Evolutionary conservation across 768 basidiomycete species (phyloP).

Genomic region (Leccinum longicurvipes): DNA sequence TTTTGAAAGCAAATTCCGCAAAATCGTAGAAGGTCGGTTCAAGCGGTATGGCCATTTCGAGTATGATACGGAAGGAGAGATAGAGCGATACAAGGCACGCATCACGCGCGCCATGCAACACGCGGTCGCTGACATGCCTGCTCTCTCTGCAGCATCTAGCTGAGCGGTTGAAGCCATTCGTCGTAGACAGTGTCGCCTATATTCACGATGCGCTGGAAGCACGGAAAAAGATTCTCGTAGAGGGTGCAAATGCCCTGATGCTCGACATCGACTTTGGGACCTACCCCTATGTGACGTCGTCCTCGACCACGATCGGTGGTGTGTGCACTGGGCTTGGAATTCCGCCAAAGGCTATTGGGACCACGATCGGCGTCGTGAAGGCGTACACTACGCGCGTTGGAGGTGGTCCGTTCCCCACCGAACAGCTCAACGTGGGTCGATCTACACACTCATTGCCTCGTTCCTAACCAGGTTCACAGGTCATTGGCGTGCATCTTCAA

Average conservation of each 20-base stretch:
- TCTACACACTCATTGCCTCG: not conserved
- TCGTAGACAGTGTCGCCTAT: constrained; percentile 84
- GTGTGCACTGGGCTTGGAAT: constrained; percentile 98
- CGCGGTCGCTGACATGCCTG: not conserved
- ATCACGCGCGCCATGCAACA: not conserved
- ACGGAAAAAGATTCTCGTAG: constrained; percentile 83
- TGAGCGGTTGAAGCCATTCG: constrained; percentile 78
- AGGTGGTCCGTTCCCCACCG: constrained; percentile 97
- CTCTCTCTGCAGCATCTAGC: constrained; percentile 61
- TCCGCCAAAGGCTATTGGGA: constrained; percentile 85
- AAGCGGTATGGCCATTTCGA: constrained; percentile 98
- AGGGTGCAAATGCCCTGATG: constrained; percentile 98
- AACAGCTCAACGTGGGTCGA: constrained; percentile 77
- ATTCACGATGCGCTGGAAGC: constrained; percentile 74
- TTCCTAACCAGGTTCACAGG: constrained; percentile 39
- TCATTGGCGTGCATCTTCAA: constrained; percentile 82
- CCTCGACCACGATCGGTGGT: constrained; percentile 89
- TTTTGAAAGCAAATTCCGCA: constrained; percentile 92
- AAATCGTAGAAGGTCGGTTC: constrained; percentile 92
- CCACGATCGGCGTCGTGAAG: constrained; percentile 90
- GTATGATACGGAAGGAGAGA: constrained; percentile 97
- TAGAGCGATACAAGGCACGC: constrained; percentile 83
- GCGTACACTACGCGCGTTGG: constrained; percentile 98
- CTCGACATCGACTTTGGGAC: constrained; percentile 98
- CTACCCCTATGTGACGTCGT: constrained; percentile 96